Percentiles rank a stretch among this genome's conserved stretches.
Conservation (phyloP, 192 early-diverging fungal genomes). For the Backusella liffmaniae region DNA sequence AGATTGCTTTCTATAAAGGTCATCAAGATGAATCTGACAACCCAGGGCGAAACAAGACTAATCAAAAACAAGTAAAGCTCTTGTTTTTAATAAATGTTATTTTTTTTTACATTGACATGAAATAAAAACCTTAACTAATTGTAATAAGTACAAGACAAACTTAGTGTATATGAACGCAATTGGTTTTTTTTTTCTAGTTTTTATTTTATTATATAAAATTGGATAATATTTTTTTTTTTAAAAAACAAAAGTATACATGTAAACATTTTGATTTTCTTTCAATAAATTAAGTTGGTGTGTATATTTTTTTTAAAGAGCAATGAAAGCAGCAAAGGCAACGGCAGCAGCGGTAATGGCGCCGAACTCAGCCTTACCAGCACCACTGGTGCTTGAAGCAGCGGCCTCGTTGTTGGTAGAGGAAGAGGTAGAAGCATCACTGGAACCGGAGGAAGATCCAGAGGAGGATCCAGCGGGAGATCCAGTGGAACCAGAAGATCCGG, state of each 20-base stretch:
- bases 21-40: neutral
- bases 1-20: neutral
- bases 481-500: neutral
- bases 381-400: conserved; percentile 48
- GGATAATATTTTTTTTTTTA: neutral
- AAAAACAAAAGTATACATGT: neutral
- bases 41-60: neutral
- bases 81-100: neutral
- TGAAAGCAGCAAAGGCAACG: neutral
- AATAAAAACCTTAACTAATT: neutral
- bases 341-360: conserved; percentile 38
- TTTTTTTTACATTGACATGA: neutral
- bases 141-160: neutral
- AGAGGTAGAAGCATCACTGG: conserved; percentile 7
- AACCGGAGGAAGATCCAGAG: neutral
- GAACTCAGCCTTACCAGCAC: conserved; percentile 45
- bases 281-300: neutral
- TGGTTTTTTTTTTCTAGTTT: neutral
- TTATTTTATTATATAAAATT: neutral
- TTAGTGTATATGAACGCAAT: neutral
- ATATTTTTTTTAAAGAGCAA: neutral
- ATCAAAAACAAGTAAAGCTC: neutral
- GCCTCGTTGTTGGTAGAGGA: conserved; percentile 31
- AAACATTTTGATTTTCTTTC: neutral
- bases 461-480: neutral